Evolutionary conservation across 768 basidiomycete genomes (phyloP), one percentile per base, ranked within the genome.

Genomic region (Lentinus tigrinus): DNA sequence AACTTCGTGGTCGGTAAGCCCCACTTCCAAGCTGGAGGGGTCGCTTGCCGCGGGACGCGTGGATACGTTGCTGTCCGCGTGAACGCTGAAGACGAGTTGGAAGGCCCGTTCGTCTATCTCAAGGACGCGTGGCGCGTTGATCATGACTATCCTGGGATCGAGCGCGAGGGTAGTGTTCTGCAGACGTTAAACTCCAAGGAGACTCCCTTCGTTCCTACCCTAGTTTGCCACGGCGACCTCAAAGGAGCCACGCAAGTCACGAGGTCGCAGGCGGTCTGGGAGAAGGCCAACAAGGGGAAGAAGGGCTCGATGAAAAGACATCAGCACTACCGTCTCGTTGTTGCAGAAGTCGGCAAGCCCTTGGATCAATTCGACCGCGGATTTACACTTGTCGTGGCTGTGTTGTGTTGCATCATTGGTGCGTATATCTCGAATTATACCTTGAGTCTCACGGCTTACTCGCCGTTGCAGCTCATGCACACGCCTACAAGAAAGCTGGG

Each of bases 281-380:
- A 38, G 13, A 9, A 23, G 19, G 24, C 14, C 21, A 14, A 51
- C 24, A 17, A 17, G 1, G 37, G 16, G 5, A 27, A 40, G 14
- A 9, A 40, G 26, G 28, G 47, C 27, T 17, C 23, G 4, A 26
- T 56, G 47, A 48, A 56, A 28, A 34, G 11, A 8, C 47, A 49
- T 16, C 47, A 36, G 19, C 54, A 56, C 38, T 56, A 56, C 10
- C 54, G 54, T 23, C 8, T 56, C 11, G 47, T 56, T 26, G 54
- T 56, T 2, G 28, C 38, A 11, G 54, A 56, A 37, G 54, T 56
- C 11, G 24, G 54, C 0, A 40, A 24, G 11, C 37, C 54, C 0
- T 10, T 56, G n/a, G 19, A 31, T 4, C 21, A 36, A 6, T 47
- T 47, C 54, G 3, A 14, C 2, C 23, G 11, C 7, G 39, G 47